Base-by-base conservation (phyloP, 345 rosid genomes). In the Camelina laxa region DNA sequence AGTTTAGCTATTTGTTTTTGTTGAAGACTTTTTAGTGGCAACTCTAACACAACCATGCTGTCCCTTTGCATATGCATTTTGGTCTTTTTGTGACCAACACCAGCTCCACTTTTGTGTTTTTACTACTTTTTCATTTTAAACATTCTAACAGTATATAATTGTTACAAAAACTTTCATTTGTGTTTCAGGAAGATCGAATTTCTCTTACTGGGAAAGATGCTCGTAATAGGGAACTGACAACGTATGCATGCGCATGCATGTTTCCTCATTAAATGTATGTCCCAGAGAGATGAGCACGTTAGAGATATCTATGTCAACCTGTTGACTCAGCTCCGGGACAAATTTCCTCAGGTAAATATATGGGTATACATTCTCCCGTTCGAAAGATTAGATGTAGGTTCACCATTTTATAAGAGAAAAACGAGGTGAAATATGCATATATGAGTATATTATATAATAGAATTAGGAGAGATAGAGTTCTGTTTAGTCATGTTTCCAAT, bases 271-370 rank as follows among this genome's bases (percentile, higher is more conserved):
- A 89, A 89, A 84, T 85, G 93, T 79, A 82, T 96, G 97, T 89
- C 98, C 4, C 92, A 87, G 87, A 92, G 99, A 76, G 99, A 96
- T 84, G 98, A 91, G 75, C 91, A 87, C 78, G 78, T 96, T 62
- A 87, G 99, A 24, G 90, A 96, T 84, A 85, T 88, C 76, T 81
- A 97, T 73, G 89, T 86, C 61, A 91, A 89, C 83, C 80, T 92
- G 82, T 84, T 96, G 87, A 80, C 85, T 75, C 97, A 91, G 81
- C 94, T 96, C 49, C 90, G 94, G 81, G 99, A 96, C 75, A 92
- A 81, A 85, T 96, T 96, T 83, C 91, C 98, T 73, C 99, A 91
- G 99, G 99, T 92, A 83, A 69, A 59, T 36, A 63, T 64, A 53
- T 73, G 30, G 19, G 33, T 30, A 24, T 74, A 41, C 39, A 12